Evolutionary conservation across 768 basidiomycete genomes (phyloP).

Genomic region (Boletellus sp.): DNA sequence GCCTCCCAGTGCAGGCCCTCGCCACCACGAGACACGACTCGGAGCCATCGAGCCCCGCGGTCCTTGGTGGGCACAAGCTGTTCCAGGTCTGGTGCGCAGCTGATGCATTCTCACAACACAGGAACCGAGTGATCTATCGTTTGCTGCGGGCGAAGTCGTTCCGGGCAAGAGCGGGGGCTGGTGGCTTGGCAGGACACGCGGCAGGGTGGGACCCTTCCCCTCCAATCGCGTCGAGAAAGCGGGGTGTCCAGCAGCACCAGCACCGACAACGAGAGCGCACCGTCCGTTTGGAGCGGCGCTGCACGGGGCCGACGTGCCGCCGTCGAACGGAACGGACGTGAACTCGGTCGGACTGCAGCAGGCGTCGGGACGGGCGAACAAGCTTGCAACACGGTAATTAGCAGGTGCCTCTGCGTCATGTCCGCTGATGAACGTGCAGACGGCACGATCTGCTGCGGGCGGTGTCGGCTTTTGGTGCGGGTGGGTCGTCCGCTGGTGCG

Average conservation of each 20-base stretch:
- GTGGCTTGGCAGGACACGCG: conserved; percentile 73
- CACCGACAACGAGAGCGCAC: conserved; percentile 20
- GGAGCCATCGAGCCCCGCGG: conserved; percentile 1
- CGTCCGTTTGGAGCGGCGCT: conserved; percentile 38
- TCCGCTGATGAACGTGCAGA: conserved; percentile 30
- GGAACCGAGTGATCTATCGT: conserved; percentile 79
- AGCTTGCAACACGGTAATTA: conserved; percentile 50
- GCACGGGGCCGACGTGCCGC: conserved; percentile 33
- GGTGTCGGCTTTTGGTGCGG: conserved; percentile 78
- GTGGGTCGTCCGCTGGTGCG: conserved; percentile 40
- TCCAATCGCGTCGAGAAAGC: conserved; percentile 60
- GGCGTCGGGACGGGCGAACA: conserved; percentile 37
- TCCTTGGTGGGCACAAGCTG: conserved; percentile 1
- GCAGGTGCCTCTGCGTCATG: background rate
- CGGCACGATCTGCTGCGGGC: conserved; percentile 61
- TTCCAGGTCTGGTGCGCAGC: background rate
- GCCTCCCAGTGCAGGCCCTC: conserved; percentile 35
- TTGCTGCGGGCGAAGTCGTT: conserved; percentile 70
- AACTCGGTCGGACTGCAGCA: conserved; percentile 32
- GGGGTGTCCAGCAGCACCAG: background rate
- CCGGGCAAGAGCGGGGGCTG: conserved; percentile 82
- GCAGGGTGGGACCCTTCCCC: conserved; percentile 74
- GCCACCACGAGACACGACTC: conserved; percentile 13
- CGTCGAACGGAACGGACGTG: conserved; percentile 23
- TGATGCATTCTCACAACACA: conserved; percentile 29